A percentile compares a stretch with the other conserved stretches of the same genome.
phyloP scores from a whole-genome alignment of 2,329 filamentous ascomycete species.

The Calonectria crousiana region DNA sequence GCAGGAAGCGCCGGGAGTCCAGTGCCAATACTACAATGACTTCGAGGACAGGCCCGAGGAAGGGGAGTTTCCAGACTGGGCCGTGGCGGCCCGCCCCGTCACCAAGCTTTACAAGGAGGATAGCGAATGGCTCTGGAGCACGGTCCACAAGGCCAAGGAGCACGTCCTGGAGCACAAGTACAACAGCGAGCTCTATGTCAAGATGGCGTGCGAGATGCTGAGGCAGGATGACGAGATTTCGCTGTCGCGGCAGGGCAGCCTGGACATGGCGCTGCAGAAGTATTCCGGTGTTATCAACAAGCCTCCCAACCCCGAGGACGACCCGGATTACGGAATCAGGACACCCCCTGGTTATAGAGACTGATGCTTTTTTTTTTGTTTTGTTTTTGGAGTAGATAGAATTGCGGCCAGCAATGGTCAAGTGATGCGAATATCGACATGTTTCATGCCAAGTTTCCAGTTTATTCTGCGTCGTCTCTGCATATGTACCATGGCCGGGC shows the following conservation, averaged over 20 bases:
- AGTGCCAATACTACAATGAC: not conserved
- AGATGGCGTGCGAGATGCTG: not conserved
- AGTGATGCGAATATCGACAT: not conserved
- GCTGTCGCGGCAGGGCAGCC: too few relatives aligned
- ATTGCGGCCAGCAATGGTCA: not conserved
- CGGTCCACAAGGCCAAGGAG: not conserved
- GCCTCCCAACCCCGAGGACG: not conserved
- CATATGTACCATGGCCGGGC: not conserved
- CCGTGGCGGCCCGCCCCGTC: not conserved
- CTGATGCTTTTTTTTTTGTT: not conserved
- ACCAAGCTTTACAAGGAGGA: not conserved
- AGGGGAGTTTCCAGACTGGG: not conserved
- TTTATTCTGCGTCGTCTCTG: not conserved
- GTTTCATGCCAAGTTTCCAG: not conserved
- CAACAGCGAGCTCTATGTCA: not conserved
- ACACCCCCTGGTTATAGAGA: not conserved
- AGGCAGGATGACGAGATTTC: not conserved
- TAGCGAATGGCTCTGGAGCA: not conserved
- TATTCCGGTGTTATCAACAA: not conserved
- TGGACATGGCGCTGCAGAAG: not conserved
- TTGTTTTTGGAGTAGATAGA: not conserved
- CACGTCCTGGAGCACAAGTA: not conserved
- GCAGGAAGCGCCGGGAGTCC: not conserved
- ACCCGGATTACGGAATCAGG: not conserved
- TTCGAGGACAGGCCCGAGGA: not conserved